Conservation (phyloP, 2,329 filamentous ascomycete species). For the Xylariales sp. region DNA sequence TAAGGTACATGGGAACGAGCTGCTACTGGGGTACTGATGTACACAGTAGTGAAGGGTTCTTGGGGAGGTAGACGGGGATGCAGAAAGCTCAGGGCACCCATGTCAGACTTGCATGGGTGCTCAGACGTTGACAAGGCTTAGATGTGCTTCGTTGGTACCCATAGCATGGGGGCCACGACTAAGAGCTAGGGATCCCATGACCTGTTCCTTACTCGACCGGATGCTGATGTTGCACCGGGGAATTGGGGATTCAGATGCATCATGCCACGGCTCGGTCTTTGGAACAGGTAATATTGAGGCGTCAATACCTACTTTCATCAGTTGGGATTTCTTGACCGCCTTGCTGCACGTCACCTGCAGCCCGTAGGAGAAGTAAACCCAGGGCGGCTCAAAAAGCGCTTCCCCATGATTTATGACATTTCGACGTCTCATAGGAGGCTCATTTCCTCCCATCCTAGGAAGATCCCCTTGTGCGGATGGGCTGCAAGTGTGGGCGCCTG, state of each 20-base stretch:
- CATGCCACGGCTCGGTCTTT: too few relatives aligned
- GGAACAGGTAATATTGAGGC: too few relatives aligned
- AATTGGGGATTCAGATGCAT: slow-evolving; percentile 15
- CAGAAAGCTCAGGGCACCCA: slow-evolving; percentile 23
- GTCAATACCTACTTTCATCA: too few relatives aligned
- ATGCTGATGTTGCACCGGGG: slow-evolving; percentile 15
- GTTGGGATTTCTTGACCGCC: slow-evolving; percentile 4
- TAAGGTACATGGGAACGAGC: slow-evolving; percentile 3
- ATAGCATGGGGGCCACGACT: slow-evolving; percentile 20
- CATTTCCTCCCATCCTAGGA: too few relatives aligned
- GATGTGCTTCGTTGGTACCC: slow-evolving; percentile 19
- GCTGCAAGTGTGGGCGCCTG: too few relatives aligned
- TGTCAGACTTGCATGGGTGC: slow-evolving; percentile 23
- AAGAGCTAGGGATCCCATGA: slow-evolving; percentile 12
- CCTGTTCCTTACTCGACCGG: slow-evolving; percentile 18
- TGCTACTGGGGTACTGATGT: too few relatives aligned
- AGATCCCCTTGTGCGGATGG: too few relatives aligned
- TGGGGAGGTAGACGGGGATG: slow-evolving; percentile 27
- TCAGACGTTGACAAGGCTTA: slow-evolving; percentile 26
- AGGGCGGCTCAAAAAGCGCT: too few relatives aligned
- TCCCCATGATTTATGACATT: too few relatives aligned
- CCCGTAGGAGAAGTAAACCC: too few relatives aligned
- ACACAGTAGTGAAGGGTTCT: slow-evolving; percentile 10
- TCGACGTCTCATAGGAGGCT: too few relatives aligned
- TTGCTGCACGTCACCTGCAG: slow-evolving; percentile 9